Evolutionary conservation across 139 green algal species (phyloP).

Genomic region (Raphidocelis subcapitata): DNA sequence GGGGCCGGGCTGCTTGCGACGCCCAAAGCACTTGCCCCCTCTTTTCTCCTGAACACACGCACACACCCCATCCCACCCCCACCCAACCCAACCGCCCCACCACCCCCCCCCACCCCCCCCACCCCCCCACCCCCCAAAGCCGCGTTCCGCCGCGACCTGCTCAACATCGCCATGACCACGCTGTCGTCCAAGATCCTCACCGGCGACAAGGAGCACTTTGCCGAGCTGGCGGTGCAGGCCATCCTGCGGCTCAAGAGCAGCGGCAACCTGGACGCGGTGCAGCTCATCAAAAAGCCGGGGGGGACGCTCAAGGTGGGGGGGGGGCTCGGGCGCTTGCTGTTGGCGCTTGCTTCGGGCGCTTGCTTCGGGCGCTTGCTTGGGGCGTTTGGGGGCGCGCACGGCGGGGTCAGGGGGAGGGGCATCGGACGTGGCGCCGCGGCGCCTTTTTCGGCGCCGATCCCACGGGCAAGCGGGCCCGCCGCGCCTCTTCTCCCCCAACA

Average conservation of each 20-base stretch:
- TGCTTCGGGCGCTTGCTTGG: no score
- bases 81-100: not conserved
- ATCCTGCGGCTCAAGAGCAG: constrained; percentile 88
- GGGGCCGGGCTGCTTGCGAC: no score
- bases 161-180: constrained; percentile 94
- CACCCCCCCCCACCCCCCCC: not conserved
- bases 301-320: constrained; percentile 74
- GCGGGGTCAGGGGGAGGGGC: no score
- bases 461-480: no score
- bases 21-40: no score
- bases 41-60: not conserved
- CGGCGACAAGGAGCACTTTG: constrained; percentile 84
- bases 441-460: no score
- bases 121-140: not conserved
- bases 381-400: no score
- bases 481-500: not conserved
- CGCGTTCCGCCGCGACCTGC: constrained; percentile 23
- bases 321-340: not conserved
- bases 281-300: constrained; percentile 98
- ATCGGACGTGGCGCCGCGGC: no score
- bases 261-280: constrained; percentile 94
- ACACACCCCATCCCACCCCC: not conserved
- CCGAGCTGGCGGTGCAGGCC: constrained; percentile 94
- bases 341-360: no score
- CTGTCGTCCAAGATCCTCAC: constrained; percentile 97